Evolutionary conservation across 2,329 filamentous ascomycete species (phyloP), one percentile per base, ranked within the genome.

Genomic region (Chalaropsis thielavioides): DNA sequence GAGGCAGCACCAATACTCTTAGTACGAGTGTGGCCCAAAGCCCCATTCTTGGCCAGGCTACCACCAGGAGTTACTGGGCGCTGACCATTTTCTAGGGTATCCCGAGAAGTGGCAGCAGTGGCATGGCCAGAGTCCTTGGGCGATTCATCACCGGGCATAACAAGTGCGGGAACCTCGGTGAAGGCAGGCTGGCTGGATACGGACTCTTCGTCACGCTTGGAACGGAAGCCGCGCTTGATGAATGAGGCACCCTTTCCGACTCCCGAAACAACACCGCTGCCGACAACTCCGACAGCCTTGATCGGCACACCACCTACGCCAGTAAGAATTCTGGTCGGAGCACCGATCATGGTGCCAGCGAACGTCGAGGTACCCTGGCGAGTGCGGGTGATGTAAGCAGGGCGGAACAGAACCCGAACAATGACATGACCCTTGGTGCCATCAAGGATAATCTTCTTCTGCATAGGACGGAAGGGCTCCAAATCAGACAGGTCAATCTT

Each of bases 301-400:
- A 99, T 87, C n/a, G 94, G 95, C 19, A 87, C 94, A 44, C 92
- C 92, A 35, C 84, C 85, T 63, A 88, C 85, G 68, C 85, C 84
- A 13, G 85, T 88, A 66, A 97, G 89, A 67, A 99, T 91, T 75
- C 92, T 92, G 60, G 89, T 89, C 35, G 94, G 90, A 0, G 86
- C 81, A 4, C 86, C 82, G 11, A 86, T 87, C 73, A 97, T 96
- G 0, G 91, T 95, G 40, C 92, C 92, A 0, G 87, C 87, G 77
- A 99, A 96, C 0, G 92, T 96, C 0, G 91, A 91, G 0, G 91
- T 94, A 62, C 94, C 94, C 74, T 96, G 90, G 61, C 91, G 83
- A 13, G 88, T 83, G 64, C 94, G 86, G 15, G 87, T 88, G 67
- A 99, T 87, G 72, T 97, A 99, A 72, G 90, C 86, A 13, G 94